Conservation (phyloP, 257 asterid genomes). For the Solanum microdontum region DNA sequence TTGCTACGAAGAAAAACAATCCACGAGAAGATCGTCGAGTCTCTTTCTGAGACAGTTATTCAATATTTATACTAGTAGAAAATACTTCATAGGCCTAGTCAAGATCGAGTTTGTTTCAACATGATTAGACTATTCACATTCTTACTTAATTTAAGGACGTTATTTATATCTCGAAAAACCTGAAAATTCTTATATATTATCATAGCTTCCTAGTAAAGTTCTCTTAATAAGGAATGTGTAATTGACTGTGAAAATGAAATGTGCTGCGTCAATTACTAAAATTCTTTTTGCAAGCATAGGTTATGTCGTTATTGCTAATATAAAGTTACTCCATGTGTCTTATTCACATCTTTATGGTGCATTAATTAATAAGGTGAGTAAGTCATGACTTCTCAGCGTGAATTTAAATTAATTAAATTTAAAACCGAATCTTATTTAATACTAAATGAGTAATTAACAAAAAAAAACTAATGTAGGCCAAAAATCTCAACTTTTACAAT, state of each 20-base stretch:
- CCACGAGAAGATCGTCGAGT: neutral
- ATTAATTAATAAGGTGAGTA: neutral
- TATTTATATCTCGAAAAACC: neutral
- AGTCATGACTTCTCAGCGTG: neutral
- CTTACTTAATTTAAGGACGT: neutral
- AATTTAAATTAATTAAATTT: neutral
- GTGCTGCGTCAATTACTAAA: neutral
- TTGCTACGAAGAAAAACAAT: neutral
- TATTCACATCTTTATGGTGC: neutral
- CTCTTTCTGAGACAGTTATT: neutral
- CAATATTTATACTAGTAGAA: rapidly evolving
- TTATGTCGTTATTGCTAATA: neutral
- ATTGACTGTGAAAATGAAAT: neutral
- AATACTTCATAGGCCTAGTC: neutral
- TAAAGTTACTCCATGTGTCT: neutral
- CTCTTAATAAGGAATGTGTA: neutral
- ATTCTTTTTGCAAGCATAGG: neutral
- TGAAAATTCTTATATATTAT: too few relatives aligned
- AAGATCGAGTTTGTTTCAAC: neutral
- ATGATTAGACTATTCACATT: neutral
- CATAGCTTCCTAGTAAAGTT: neutral
- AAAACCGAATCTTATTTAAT: too few relatives aligned
- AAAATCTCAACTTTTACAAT: neutral
- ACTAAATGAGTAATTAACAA: neutral
- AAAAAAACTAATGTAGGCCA: too few relatives aligned